Conservation (phyloP, 179 eudicot species). For the Monotropa hypopitys region DNA sequence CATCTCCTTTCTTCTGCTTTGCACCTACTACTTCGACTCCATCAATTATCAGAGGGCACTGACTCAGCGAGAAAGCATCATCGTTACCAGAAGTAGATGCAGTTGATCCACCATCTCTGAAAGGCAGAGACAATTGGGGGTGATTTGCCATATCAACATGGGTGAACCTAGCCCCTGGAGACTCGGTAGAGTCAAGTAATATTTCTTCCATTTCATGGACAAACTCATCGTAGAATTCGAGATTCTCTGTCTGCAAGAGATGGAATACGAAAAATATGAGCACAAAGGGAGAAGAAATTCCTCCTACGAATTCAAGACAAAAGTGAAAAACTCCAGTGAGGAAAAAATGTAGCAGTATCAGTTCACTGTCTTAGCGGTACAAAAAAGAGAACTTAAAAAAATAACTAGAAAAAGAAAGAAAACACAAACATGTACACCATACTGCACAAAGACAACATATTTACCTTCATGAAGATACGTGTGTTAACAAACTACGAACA, state of each 20-base stretch:
- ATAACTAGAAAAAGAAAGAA: background rate
- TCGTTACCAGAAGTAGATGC: conserved; percentile 56
- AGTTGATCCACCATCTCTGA: conserved; percentile 60
- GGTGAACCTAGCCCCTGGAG: conserved; percentile 35
- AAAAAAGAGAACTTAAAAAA: background rate
- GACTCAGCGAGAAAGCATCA: conserved; percentile 18
- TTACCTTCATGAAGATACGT: background rate
- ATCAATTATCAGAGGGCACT: conserved; percentile 43
- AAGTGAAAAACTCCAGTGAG: background rate
- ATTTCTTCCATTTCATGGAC: conserved; percentile 97
- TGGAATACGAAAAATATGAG: conserved; percentile 3
- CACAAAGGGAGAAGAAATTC: background rate
- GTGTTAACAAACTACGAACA: background rate
- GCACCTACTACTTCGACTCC: conserved; percentile 76
- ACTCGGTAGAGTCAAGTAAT: conserved; percentile 56
- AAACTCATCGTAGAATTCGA: conserved; percentile 53
- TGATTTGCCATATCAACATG: conserved; percentile 20
- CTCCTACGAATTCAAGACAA: background rate
- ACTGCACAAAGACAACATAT: background rate
- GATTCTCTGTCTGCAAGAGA: conserved; percentile 38
- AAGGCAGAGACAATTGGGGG: conserved; percentile 32
- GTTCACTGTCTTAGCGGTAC: background rate
- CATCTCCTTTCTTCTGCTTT: conserved; percentile 66
- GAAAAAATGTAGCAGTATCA: background rate
- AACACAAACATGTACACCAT: background rate